These are phyloP conservation scores for Prunus yedoensis DNA, from an alignment of 331 rosid genomes.

Conservation along the genomic window DNA sequence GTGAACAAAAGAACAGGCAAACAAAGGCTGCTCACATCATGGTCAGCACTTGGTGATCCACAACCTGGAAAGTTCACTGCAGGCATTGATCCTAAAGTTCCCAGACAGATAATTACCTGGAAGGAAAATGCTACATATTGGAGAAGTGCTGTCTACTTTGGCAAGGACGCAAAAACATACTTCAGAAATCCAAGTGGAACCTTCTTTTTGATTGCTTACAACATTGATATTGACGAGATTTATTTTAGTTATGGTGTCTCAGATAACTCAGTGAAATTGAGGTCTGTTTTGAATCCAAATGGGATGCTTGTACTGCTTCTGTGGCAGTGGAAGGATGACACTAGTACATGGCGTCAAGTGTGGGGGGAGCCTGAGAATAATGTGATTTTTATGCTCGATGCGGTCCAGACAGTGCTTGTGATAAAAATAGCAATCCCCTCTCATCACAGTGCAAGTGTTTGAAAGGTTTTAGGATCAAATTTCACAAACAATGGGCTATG, in stretches of 20 bases:
- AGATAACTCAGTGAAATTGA: not conserved
- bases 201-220: not conserved
- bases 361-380: too few relatives aligned
- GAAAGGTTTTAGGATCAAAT: constrained; percentile 38
- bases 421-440: constrained; percentile 13
- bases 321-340: not conserved
- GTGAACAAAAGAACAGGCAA: not conserved
- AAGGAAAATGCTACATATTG: not conserved
- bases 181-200: not conserved
- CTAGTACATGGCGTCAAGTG: not conserved
- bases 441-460: constrained; percentile 41
- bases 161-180: not conserved
- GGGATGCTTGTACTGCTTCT: not conserved
- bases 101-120: not conserved
- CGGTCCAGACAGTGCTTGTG: constrained; percentile 15
- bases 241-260: not conserved
- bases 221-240: not conserved
- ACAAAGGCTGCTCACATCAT: not conserved
- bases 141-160: not conserved
- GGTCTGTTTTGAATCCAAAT: not conserved
- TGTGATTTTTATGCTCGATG: not conserved
- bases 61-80: not conserved
- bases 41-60: constrained; percentile 10
- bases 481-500: constrained; percentile 32
- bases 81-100: not conserved